Conservation (phyloP, 345 rosid genomes). For the Salix udensis region DNA sequence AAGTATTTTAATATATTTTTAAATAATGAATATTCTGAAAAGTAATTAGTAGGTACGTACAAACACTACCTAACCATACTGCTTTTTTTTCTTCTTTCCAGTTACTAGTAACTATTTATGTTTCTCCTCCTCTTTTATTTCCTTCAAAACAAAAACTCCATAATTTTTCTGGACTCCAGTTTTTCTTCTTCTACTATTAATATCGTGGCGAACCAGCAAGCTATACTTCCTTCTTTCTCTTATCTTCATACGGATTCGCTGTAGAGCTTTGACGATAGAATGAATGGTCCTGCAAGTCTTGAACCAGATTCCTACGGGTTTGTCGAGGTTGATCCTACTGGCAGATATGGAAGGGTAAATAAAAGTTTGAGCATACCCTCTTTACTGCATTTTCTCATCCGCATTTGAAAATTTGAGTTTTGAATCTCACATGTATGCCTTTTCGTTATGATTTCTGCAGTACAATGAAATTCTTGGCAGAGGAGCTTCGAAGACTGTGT, state of each 20-base stretch:
- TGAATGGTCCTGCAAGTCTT: conserved; percentile 30
- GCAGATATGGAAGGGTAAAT: conserved; percentile 28
- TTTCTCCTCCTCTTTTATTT: not conserved
- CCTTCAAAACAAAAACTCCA: not conserved
- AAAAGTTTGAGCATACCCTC: not conserved
- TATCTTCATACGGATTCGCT: not conserved
- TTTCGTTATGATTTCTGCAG: conserved; percentile 13
- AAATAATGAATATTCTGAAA: no score
- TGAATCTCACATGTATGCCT: not conserved
- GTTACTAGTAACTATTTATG: not conserved
- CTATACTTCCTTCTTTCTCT: not conserved
- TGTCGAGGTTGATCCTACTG: conserved; percentile 28
- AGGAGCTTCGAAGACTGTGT: conserved; percentile 29
- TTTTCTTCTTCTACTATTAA: not conserved
- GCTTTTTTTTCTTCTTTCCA: not conserved
- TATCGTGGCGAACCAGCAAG: not conserved
- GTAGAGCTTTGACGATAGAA: conserved; percentile 4
- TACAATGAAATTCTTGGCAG: conserved; percentile 28
- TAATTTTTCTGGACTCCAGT: not conserved
- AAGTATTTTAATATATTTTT: no score
- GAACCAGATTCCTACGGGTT: conserved; percentile 36
- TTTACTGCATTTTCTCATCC: conserved; percentile 1
- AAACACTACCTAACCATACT: not conserved
- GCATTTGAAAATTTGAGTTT: not conserved
- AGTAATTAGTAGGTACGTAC: no score